Evolutionary conservation across 495 filamentous ascomycete genomes (phyloP).

Genomic region (Amniculicola lignicola): DNA sequence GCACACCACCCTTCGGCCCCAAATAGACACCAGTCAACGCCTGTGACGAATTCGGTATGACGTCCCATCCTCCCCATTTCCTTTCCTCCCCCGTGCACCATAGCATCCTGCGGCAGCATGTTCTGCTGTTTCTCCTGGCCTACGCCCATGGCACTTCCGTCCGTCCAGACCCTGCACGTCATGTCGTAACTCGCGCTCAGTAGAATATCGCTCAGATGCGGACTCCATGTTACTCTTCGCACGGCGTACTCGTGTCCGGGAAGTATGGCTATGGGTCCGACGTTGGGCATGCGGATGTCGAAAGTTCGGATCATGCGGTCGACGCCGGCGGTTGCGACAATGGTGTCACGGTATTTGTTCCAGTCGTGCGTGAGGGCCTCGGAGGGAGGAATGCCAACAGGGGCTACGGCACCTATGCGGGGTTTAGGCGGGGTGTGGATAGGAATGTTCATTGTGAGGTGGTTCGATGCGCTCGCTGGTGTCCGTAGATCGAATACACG

Average conservation of each 20-base stretch:
- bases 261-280: conserved; percentile 68
- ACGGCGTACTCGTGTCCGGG: conserved; percentile 89
- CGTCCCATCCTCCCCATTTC: conserved; percentile 84
- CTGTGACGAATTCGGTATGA: conserved; percentile 96
- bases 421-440: conserved; percentile 61
- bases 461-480: conserved; percentile 75
- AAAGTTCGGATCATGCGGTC: conserved; percentile 83
- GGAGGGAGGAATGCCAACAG: conserved; percentile 53
- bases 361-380: conserved; percentile 95
- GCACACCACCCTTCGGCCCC: conserved; percentile 94
- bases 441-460: conserved; percentile 71
- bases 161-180: conserved; percentile 90
- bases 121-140: conserved; percentile 43
- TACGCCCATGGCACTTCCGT: conserved; percentile 58
- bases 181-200: conserved; percentile 94
- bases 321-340: conserved; percentile 87
- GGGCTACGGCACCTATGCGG: conserved; percentile 41
- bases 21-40: conserved; percentile 97
- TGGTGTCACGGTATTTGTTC: conserved; percentile 89
- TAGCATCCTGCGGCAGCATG: conserved; percentile 29
- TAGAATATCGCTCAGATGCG: conserved; percentile 80
- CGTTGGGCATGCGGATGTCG: conserved; percentile 70
- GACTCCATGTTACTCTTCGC: conserved; percentile 79
- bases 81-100: conserved; percentile 50
- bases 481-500: conserved; percentile 87